phyloP scores from a whole-genome alignment of 345 rosid genomes.

The Cardamine chenopodiifolia region DNA sequence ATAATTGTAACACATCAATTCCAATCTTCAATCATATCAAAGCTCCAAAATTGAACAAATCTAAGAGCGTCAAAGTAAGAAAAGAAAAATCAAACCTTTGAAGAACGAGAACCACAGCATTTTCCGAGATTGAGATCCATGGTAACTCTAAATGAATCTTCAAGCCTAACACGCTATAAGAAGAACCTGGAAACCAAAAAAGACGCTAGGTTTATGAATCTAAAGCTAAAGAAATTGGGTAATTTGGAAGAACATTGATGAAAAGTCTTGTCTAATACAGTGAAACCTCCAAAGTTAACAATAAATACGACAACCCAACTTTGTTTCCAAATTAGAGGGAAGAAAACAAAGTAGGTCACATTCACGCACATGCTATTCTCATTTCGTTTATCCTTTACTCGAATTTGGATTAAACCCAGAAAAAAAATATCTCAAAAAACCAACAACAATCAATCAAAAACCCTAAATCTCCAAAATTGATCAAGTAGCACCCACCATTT shows the following conservation, averaged over 20 bases:
- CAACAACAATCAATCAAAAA: slow-evolving; percentile 17
- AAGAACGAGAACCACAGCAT: slow-evolving; percentile 59
- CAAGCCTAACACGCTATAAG: slow-evolving; percentile 28
- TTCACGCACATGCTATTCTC: slow-evolving; percentile 60
- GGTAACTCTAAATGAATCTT: slow-evolving; percentile 2
- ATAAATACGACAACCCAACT: slow-evolving; percentile 40
- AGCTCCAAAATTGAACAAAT: slow-evolving; percentile 25
- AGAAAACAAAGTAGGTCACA: slow-evolving; percentile 52
- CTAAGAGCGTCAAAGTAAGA: neutral
- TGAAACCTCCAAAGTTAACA: slow-evolving; percentile 36
- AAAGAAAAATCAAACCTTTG: slow-evolving; percentile 60
- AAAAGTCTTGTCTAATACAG: slow-evolving; percentile 24
- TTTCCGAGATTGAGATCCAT: slow-evolving; percentile 73
- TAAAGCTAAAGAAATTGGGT: slow-evolving; percentile 22
- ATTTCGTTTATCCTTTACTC: slow-evolving; percentile 48
- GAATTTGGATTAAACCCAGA: slow-evolving; percentile 40
- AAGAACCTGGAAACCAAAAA: slow-evolving; percentile 24
- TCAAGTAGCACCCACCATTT: slow-evolving; percentile 23
- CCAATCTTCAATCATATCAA: neutral
- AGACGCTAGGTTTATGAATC: slow-evolving; percentile 21
- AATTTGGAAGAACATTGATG: slow-evolving; percentile 22
- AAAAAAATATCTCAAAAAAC: neutral
- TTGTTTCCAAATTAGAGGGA: slow-evolving; percentile 35
- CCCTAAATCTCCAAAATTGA: slow-evolving; percentile 26
- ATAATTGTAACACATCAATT: neutral